These are phyloP conservation scores for Astragalus membranaceus DNA, from an alignment of 306 rosid species.

Conservation along the genomic window DNA sequence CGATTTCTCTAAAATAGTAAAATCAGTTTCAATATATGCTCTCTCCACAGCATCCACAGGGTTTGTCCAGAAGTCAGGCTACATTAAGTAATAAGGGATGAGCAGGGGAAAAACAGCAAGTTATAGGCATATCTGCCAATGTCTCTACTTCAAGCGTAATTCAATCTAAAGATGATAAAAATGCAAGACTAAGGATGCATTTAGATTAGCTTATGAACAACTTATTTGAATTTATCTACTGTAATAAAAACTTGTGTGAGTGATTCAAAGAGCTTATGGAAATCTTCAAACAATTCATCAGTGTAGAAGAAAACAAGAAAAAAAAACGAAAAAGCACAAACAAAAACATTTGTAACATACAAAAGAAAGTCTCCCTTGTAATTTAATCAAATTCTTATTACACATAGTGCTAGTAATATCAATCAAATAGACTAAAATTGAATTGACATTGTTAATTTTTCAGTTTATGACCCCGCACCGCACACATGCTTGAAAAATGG, in stretches of 20 bases:
- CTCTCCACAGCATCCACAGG: slow-evolving; percentile 54
- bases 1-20: slow-evolving; percentile 64
- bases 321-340: neutral
- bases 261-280: neutral
- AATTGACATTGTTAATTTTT: neutral
- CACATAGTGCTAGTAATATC: neutral
- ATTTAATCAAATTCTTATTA: neutral
- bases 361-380: neutral
- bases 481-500: neutral
- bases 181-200: neutral
- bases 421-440: neutral
- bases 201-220: neutral
- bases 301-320: neutral
- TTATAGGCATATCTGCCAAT: neutral
- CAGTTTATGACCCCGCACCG: neutral
- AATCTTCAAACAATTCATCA: too few species aligned
- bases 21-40: slow-evolving; percentile 70
- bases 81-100: slow-evolving; percentile 1
- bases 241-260: neutral
- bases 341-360: neutral
- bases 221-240: too few species aligned
- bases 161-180: neutral
- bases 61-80: slow-evolving; percentile 82
- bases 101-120: neutral
- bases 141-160: too few species aligned